phyloP scores from a whole-genome alignment of 768 basidiomycete species.

The Leucosporidium creatinivorum region DNA sequence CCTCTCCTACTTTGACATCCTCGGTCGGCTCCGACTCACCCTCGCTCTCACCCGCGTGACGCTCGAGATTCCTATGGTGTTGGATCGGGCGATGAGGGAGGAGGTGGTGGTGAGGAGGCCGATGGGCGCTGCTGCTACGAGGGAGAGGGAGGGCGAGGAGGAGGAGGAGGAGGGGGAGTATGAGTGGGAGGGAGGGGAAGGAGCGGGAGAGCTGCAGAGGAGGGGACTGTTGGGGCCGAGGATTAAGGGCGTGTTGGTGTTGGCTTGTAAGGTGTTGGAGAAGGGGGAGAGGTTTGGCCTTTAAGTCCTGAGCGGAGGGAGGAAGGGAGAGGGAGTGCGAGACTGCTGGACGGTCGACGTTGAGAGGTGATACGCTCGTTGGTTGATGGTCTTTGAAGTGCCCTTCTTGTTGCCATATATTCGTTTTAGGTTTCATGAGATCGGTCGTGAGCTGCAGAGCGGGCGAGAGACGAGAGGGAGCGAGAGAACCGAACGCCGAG shows the following conservation, averaged over 20 bases:
- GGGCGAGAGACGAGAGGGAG: no score
- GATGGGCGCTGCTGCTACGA: slow-evolving; percentile 1
- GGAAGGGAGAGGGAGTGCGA: no score
- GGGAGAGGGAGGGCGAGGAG: neutral
- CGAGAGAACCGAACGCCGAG: no score
- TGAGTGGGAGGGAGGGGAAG: slow-evolving; percentile 6
- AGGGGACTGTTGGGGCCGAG: slow-evolving; percentile 29
- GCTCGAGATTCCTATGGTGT: slow-evolving; percentile 61
- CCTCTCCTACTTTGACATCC: slow-evolving; percentile 68
- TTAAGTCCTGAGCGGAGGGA: neutral
- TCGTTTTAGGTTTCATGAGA: no score
- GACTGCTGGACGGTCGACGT: no score
- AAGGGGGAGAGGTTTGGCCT: slow-evolving; percentile 17
- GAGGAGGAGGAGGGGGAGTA: neutral
- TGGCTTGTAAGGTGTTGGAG: slow-evolving; percentile 28
- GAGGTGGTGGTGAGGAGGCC: slow-evolving; percentile 8
- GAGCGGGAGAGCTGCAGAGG: slow-evolving; percentile 19
- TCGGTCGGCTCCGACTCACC: slow-evolving; percentile 65
- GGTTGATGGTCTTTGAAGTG: no score
- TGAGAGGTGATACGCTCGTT: no score
- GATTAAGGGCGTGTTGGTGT: slow-evolving; percentile 30
- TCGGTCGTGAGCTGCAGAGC: no score
- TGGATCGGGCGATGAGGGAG: slow-evolving; percentile 61
- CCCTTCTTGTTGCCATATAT: no score
- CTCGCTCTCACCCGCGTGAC: slow-evolving; percentile 71